phyloP scores from a whole-genome alignment of 2,329 filamentous ascomycete genomes.

The Aciculosporium take region DNA sequence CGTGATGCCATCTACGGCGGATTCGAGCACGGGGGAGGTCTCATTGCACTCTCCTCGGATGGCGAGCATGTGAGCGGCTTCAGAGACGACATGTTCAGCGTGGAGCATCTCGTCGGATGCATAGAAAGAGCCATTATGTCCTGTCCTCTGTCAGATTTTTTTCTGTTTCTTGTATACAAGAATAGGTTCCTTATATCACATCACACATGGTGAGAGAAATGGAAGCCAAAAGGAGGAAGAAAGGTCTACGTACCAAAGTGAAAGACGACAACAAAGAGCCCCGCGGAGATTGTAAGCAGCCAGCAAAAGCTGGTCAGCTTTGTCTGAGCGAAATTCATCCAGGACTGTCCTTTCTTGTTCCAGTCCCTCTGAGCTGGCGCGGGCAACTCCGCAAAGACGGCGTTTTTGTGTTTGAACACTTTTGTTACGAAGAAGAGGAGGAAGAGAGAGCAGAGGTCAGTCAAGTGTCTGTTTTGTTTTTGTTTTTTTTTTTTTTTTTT shows the following conservation, averaged over 20 bases:
- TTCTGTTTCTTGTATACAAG: not conserved
- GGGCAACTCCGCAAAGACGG: not conserved
- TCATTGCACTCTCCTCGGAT: constrained; percentile 11
- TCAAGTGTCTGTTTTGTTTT: not conserved
- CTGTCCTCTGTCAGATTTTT: not conserved
- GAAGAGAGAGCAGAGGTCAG: not conserved
- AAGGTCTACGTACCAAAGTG: not conserved
- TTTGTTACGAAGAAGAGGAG: not conserved
- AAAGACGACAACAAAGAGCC: not conserved
- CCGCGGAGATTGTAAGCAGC: constrained; percentile 2
- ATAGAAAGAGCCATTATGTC: constrained; percentile 1
- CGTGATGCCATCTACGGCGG: constrained; percentile 7
- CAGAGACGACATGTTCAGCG: constrained; percentile 9
- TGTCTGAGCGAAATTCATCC: not conserved
- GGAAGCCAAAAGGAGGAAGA: not conserved
- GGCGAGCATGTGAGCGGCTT: constrained; percentile 11
- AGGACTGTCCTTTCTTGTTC: not conserved
- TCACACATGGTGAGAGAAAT: not conserved
- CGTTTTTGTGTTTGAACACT: constrained; percentile 1
- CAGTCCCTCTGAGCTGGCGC: not conserved
- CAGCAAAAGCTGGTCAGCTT: constrained; percentile 5
- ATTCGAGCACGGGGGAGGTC: constrained; percentile 3
- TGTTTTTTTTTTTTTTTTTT: no score
- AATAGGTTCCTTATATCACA: no score
- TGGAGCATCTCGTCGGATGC: constrained; percentile 8